Evolutionary conservation across 305 asterid species (phyloP).

Genomic region (Fraxinus xanthoxyloides): DNA sequence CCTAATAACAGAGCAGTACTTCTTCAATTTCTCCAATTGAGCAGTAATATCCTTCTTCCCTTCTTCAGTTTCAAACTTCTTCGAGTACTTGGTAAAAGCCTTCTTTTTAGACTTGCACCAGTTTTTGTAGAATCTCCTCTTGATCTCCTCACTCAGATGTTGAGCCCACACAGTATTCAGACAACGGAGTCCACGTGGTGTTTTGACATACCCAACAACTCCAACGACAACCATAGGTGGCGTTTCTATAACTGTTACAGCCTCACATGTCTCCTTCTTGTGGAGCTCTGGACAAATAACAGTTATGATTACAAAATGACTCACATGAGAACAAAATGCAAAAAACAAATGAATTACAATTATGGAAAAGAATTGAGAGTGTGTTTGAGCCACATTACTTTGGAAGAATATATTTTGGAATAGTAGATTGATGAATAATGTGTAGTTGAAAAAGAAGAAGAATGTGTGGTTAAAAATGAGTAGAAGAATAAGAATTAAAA

Average conservation of each 20-base stretch:
- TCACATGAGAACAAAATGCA: neutral
- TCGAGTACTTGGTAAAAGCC: constrained; percentile 64
- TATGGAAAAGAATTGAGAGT: neutral
- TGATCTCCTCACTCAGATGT: constrained; percentile 72
- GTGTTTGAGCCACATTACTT: too few species aligned
- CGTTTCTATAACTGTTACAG: constrained; percentile 74
- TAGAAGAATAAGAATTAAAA: too few species aligned
- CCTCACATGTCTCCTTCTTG: constrained; percentile 89
- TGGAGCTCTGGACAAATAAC: constrained; percentile 55
- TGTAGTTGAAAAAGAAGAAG: too few species aligned
- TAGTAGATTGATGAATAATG: too few species aligned
- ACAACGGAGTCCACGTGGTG: constrained; percentile 71
- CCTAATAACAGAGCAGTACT: constrained; percentile 62
- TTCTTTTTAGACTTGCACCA: constrained; percentile 33
- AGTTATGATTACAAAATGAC: neutral
- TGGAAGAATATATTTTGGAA: too few species aligned
- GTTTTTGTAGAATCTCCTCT: constrained; percentile 77
- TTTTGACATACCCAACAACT: constrained; percentile 77
- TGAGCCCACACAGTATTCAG: constrained; percentile 47
- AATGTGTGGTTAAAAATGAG: too few species aligned
- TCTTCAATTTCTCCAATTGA: constrained; percentile 71
- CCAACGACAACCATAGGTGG: constrained; percentile 86
- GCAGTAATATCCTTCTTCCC: constrained; percentile 62
- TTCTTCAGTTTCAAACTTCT: constrained; percentile 56
- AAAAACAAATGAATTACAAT: neutral